Conservation (phyloP, 73 alveolate species). For the Uronychia setigera region DNA sequence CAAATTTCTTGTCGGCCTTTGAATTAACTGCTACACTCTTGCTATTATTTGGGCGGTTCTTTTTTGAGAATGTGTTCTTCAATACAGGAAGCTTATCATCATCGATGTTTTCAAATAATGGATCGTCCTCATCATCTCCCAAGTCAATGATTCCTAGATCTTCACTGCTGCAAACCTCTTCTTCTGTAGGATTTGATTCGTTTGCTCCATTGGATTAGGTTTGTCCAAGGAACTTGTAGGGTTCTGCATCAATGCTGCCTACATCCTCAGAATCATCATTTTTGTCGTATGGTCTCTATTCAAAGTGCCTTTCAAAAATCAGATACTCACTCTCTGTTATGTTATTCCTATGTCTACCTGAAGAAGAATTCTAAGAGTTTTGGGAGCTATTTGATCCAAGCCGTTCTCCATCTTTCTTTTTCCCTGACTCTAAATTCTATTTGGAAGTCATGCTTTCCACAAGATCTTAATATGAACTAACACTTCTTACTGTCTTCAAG, state of each 20-base stretch:
- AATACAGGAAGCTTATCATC: slow-evolving; percentile 65
- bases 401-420: neutral
- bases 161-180: slow-evolving; percentile 26
- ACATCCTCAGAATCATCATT: neutral
- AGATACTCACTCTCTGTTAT: slow-evolving; percentile 54
- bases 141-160: slow-evolving; percentile 68
- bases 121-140: slow-evolving; percentile 56
- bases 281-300: slow-evolving; percentile 21
- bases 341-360: neutral
- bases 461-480: neutral
- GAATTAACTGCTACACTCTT: slow-evolving; percentile 60
- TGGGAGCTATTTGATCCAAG: slow-evolving; percentile 1
- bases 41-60: slow-evolving; percentile 59
- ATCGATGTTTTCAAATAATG: slow-evolving; percentile 39
- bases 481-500: slow-evolving; percentile 49
- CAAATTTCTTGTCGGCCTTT: slow-evolving; percentile 4
- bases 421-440: neutral
- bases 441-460: neutral
- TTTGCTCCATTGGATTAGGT: neutral
- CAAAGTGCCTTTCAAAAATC: slow-evolving; percentile 65
- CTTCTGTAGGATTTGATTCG: neutral
- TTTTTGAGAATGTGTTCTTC: slow-evolving; percentile 61
- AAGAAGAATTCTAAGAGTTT: slow-evolving; percentile 1
- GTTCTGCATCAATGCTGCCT: neutral
- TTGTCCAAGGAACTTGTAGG: neutral